Conservation (phyloP, 148 eudicot genomes). For the Simmondsia chinensis region DNA sequence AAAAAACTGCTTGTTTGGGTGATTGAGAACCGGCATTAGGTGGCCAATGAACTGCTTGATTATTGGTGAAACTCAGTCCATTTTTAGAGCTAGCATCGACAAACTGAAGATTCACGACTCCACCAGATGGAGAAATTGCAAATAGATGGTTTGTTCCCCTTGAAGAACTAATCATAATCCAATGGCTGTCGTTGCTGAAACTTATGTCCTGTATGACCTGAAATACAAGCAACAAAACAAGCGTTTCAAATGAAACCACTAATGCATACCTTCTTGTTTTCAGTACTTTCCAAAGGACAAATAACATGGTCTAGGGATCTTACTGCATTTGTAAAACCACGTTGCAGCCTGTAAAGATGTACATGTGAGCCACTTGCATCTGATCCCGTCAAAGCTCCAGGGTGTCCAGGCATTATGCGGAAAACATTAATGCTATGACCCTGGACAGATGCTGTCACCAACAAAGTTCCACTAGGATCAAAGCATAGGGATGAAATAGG, state of each 20-base stretch:
- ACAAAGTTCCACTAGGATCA: slow-evolving; percentile 79
- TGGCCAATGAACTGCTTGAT: slow-evolving; percentile 18
- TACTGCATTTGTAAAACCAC: slow-evolving; percentile 85
- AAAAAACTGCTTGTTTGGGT: slow-evolving; percentile 22
- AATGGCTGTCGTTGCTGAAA: slow-evolving; percentile 69
- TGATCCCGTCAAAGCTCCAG: slow-evolving; percentile 26
- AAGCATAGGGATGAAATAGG: slow-evolving; percentile 77
- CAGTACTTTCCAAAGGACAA: too few relatives aligned
- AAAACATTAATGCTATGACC: slow-evolving; percentile 86
- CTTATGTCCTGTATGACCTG: slow-evolving; percentile 88
- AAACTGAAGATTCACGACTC: slow-evolving; percentile 30
- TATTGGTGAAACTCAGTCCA: slow-evolving; percentile 15
- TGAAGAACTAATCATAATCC: slow-evolving; percentile 75
- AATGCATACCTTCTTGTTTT: too few relatives aligned
- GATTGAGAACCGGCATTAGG: slow-evolving; percentile 26
- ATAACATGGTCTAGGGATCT: slow-evolving; percentile 18
- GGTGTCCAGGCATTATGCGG: slow-evolving; percentile 44
- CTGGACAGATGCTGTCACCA: slow-evolving; percentile 86
- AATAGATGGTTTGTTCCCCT: slow-evolving; percentile 83
- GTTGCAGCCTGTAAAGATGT: slow-evolving; percentile 83
- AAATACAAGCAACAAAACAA: slow-evolving; percentile 1
- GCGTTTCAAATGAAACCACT: too few relatives aligned
- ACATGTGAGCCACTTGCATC: slow-evolving; percentile 38
- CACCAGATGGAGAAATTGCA: slow-evolving; percentile 74
- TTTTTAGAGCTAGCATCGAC: slow-evolving; percentile 21